phyloP scores from a whole-genome alignment of 192 early-diverging fungal genomes.

The Backusella westeae region DNA sequence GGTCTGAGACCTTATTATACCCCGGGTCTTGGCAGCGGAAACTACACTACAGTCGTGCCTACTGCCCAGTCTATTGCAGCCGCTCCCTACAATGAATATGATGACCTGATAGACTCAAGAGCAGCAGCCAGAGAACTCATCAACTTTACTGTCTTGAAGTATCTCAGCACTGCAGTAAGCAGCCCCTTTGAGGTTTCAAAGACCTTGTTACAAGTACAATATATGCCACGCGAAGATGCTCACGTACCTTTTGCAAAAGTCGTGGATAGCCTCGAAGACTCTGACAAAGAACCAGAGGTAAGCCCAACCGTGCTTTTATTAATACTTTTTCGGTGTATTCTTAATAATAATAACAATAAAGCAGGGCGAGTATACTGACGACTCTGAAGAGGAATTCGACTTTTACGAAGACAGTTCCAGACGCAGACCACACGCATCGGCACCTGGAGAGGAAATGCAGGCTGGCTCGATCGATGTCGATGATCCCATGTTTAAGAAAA shows the following conservation, averaged over 20 bases:
- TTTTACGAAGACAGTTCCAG: constrained; percentile 16
- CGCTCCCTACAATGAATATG: constrained; percentile 17
- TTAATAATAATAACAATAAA: constrained; percentile 16
- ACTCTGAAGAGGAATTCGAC: constrained; percentile 24
- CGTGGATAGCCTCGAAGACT: constrained; percentile 22
- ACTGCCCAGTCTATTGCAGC: background rate
- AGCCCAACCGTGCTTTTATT: constrained; percentile 11
- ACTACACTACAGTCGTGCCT: constrained; percentile 24
- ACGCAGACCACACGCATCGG: constrained; percentile 16
- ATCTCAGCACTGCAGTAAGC: constrained; percentile 53
- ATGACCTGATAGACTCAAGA: constrained; percentile 44
- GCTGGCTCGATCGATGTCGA: constrained; percentile 38
- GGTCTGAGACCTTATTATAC: constrained; percentile 35
- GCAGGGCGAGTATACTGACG: constrained; percentile 25
- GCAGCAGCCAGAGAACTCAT: constrained; percentile 54
- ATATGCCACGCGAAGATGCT: constrained; percentile 59
- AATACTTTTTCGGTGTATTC: background rate
- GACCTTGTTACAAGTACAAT: constrained; percentile 77
- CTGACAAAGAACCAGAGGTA: constrained; percentile 34
- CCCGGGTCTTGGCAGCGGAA: constrained; percentile 19
- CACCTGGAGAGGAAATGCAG: constrained; percentile 22
- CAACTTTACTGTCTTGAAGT: constrained; percentile 63
- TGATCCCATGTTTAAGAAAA: constrained; percentile 46
- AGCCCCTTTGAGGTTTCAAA: constrained; percentile 66
- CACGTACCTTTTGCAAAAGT: constrained; percentile 10